These are phyloP conservation scores for Alternaria sp. DNA, from an alignment of 2,329 filamentous ascomycete genomes.

Conservation along the genomic window DNA sequence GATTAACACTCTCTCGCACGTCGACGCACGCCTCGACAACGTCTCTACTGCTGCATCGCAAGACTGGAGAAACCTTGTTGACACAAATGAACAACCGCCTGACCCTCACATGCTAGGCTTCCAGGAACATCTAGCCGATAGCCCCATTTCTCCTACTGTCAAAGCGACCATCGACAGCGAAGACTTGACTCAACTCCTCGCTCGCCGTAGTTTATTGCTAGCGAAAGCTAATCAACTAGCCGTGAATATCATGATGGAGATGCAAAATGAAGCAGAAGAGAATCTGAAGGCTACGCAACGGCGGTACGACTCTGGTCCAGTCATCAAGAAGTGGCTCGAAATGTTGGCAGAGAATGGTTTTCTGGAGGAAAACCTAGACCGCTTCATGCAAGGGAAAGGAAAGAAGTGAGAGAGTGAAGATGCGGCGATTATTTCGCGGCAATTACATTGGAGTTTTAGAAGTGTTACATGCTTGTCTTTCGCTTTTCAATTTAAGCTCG, in stretches of 20 bases:
- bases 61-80: slow-evolving; percentile 56
- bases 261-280: slow-evolving; percentile 58
- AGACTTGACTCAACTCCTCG: slow-evolving; percentile 30
- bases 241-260: slow-evolving; percentile 58
- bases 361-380: slow-evolving; percentile 53
- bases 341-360: slow-evolving; percentile 73
- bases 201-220: slow-evolving; percentile 25
- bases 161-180: slow-evolving; percentile 31
- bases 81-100: slow-evolving; percentile 35
- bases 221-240: slow-evolving; percentile 44
- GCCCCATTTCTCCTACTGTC: slow-evolving; percentile 23
- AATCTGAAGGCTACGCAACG: slow-evolving; percentile 63
- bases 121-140: slow-evolving; percentile 23
- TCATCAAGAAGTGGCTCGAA: slow-evolving; percentile 74
- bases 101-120: slow-evolving; percentile 28
- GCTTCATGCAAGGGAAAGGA: slow-evolving; percentile 26
- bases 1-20: slow-evolving; percentile 54
- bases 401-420: slow-evolving; percentile 4
- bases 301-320: slow-evolving; percentile 73
- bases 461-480: not conserved
- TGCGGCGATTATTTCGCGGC: not conserved
- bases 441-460: not conserved
- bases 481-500: not conserved
- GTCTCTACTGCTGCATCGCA: slow-evolving; percentile 27
- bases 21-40: slow-evolving; percentile 54